Percentiles rank a stretch among this genome's conserved stretches.
phyloP scores from a whole-genome alignment of 2,329 filamentous ascomycete species.

The Keithomyces neogunnii region DNA sequence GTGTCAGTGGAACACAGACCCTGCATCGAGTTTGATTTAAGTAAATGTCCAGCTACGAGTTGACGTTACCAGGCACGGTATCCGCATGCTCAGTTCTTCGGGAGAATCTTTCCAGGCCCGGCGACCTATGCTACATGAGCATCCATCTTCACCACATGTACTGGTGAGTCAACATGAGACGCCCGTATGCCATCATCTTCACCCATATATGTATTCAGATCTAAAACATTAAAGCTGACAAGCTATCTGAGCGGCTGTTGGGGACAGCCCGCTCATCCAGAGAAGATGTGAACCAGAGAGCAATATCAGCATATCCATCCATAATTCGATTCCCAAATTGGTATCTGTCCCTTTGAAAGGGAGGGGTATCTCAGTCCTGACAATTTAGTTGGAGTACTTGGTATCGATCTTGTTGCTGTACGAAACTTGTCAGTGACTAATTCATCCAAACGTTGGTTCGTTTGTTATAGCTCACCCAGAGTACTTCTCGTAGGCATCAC shows the following conservation, averaged over 20 bases:
- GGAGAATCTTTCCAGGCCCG: no score
- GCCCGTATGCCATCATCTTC: no score
- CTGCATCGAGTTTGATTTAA: no score
- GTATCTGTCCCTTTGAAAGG: not conserved
- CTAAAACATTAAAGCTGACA: not conserved
- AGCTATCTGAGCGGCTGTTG: not conserved
- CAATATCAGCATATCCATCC: not conserved
- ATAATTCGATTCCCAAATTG: not conserved
- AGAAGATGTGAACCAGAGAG: not conserved
- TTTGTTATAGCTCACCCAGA: slow-evolving; percentile 22
- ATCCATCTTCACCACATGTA: no score
- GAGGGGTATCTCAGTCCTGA: not conserved
- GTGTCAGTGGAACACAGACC: not conserved
- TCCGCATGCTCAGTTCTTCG: no score
- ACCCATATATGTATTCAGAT: no score
- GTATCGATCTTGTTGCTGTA: slow-evolving; percentile 16
- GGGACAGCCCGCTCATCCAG: not conserved
- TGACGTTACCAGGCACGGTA: no score
- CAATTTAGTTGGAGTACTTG: slow-evolving; percentile 27
- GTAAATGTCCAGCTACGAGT: no score
- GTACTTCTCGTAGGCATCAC: slow-evolving; percentile 25
- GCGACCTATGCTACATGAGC: no score
- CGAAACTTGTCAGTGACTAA: not conserved
- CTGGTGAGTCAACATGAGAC: no score
- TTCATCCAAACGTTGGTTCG: not conserved